Evolutionary conservation across 805 yeast species (phyloP), one percentile per base, ranked within the genome.

Genomic region (Candida tallmaniae): DNA sequence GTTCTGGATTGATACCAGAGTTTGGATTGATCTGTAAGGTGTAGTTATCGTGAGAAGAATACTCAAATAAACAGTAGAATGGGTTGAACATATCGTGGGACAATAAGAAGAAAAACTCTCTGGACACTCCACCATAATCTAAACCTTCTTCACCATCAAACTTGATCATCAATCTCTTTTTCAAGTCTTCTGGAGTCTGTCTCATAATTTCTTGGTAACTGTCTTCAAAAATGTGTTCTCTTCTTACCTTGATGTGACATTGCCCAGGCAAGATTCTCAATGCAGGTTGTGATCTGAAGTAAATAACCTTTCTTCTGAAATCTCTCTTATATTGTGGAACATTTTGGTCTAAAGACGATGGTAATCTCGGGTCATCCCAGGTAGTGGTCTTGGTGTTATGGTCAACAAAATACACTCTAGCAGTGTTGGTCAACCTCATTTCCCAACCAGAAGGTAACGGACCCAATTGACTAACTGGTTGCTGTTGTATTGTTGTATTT

Each of bases 361-460:
- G 99, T 57, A 93, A 73, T 56, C 99, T 80, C 44, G 99, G 99
- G 58, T 93, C 99, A 63, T 93, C 99, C 99, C 99, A 93, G 1
- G 99, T 93, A 0, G 99, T 93, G 0, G 99, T 93, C 67, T 93
- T 93, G 21, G 99, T 93, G 65, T 93, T 93, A 69, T 93, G 99
- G 62, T 93, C 99, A 46, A 93, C 99, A 60, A 93, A 93, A 61
- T 93, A 93, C 15, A 93, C 98, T 60, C 99, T 78, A 7, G 98
- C 97, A 1, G 98, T 93, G 62, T 93, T 93, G 27, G 99, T 94
- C 54, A 93, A 75, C 64, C 99, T 83, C 99, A 93, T 93, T 69
- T 93, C 99, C 99, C 99, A 93, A 35, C 99, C 99, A 35, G 90
- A 79, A 31, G 99, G 99, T 54, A 93, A 71, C 35, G 98, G 98